Percentiles rank a stretch among this genome's conserved stretches.
Evolutionary conservation across 2,329 filamentous ascomycete species (phyloP).

Genomic region (Stagonosporopsis cucurbitacearum): DNA sequence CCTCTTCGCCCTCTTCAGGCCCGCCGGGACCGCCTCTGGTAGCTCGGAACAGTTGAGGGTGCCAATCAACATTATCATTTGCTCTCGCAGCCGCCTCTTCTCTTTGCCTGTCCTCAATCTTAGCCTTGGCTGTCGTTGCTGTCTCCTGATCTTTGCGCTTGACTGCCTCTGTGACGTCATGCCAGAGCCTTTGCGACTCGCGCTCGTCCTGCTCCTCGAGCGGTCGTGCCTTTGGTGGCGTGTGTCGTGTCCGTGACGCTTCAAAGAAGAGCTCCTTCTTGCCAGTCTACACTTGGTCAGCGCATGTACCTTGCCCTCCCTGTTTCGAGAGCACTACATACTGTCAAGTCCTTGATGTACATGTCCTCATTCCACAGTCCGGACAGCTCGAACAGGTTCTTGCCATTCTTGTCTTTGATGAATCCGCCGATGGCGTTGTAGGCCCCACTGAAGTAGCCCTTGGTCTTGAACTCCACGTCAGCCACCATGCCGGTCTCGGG

Average conservation of each 20-base stretch:
- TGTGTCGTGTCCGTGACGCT: constrained; percentile 77
- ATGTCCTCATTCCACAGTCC: constrained; percentile 96
- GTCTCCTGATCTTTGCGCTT: constrained; percentile 83
- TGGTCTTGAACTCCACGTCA: constrained; percentile 98
- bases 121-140: constrained; percentile 95
- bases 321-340: constrained; percentile 51
- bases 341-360: constrained; percentile 82
- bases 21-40: constrained; percentile 75
- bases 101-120: constrained; percentile 90
- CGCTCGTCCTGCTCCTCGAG: constrained; percentile 86
- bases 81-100: constrained; percentile 82
- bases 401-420: constrained; percentile 87
- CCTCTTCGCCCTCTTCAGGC: constrained; percentile 81
- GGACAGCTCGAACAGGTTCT: constrained; percentile 85
- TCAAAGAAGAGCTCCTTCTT: constrained; percentile 91
- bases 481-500: constrained; percentile 85
- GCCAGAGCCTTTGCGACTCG: constrained; percentile 90
- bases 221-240: constrained; percentile 74
- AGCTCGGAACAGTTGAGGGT: constrained; percentile 80
- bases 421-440: constrained; percentile 95
- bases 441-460: constrained; percentile 93
- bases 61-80: constrained; percentile 84
- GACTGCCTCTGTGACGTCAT: constrained; percentile 79
- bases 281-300: constrained; percentile 68
- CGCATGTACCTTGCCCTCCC: background rate